These are phyloP conservation scores for Trichocomaceae sp. DNA, from an alignment of 2,329 filamentous ascomycete genomes.

Conservation along the genomic window DNA sequence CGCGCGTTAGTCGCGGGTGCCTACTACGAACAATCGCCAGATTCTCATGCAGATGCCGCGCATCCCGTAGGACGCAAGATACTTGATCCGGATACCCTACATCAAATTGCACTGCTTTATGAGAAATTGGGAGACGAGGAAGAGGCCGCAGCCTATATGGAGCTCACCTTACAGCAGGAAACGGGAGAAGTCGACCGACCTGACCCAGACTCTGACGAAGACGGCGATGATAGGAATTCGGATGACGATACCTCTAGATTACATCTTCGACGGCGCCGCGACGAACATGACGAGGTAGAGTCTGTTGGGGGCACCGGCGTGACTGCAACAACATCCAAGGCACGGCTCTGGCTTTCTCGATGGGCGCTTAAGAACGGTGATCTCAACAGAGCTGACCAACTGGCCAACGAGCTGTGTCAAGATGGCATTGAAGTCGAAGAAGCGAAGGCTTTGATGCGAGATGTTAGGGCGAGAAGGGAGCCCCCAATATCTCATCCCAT, in stretches of 20 bases:
- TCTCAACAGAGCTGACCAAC: slow-evolving; percentile 65
- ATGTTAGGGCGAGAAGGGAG: slow-evolving; percentile 72
- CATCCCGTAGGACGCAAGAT: slow-evolving; percentile 48
- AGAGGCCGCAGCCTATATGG: slow-evolving; percentile 90
- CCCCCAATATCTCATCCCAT: too few species aligned
- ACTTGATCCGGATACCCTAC: slow-evolving; percentile 82
- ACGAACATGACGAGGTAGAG: slow-evolving; percentile 34
- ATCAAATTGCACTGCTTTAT: slow-evolving; percentile 85
- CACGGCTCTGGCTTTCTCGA: slow-evolving; percentile 85
- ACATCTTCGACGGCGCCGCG: slow-evolving; percentile 20
- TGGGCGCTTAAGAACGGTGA: slow-evolving; percentile 71
- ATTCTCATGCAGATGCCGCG: slow-evolving; percentile 20
- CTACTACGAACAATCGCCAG: slow-evolving; percentile 63
- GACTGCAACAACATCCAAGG: slow-evolving; percentile 84
- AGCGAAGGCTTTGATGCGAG: slow-evolving; percentile 83
- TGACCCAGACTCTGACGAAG: slow-evolving; percentile 31
- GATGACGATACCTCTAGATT: slow-evolving; percentile 31
- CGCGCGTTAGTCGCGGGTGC: slow-evolving; percentile 82
- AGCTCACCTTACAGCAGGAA: slow-evolving; percentile 87
- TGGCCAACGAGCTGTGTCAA: slow-evolving; percentile 87
- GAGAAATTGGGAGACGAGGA: slow-evolving; percentile 70
- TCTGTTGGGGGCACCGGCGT: slow-evolving; percentile 63
- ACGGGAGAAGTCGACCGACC: slow-evolving; percentile 54
- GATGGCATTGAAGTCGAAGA: slow-evolving; percentile 96
- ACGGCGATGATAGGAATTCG: slow-evolving; percentile 23